Evolutionary conservation across 208 protist species (phyloP).

Genomic region (Blastocrithidia nonstop): DNA sequence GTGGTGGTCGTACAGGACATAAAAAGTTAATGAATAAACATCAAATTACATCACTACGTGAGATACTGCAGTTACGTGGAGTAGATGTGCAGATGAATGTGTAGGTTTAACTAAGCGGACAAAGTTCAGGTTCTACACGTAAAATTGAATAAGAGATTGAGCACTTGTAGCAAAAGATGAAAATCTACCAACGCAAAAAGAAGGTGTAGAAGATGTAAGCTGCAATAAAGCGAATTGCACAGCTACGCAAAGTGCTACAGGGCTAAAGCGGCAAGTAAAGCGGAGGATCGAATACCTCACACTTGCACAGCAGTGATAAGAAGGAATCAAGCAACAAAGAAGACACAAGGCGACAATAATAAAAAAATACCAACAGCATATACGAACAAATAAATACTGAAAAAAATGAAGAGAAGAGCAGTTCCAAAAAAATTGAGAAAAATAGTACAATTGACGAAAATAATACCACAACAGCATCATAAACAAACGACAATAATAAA

Average conservation of each 20-base stretch:
- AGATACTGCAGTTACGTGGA: constrained; percentile 38
- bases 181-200: constrained; percentile 76
- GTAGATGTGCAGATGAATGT: constrained; percentile 57
- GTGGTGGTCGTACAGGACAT: no score
- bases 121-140: constrained; percentile 34
- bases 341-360: no score
- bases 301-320: no score
- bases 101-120: constrained; percentile 44
- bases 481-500: no score
- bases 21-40: no score
- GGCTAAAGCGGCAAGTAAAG: constrained; percentile 53
- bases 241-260: constrained; percentile 31
- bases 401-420: not conserved
- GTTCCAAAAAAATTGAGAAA: not conserved
- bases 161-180: constrained; percentile 79
- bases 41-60: constrained; percentile 2
- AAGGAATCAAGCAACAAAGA: no score
- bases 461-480: no score
- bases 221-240: constrained; percentile 41
- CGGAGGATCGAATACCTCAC: constrained; percentile 6
- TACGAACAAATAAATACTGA: no score
- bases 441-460: not conserved
- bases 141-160: constrained; percentile 82
- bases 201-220: constrained; percentile 64
- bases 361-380: no score